Conservation (phyloP, 225 moss, liverwort and hornwort genomes). For the Pseudisothecium myosuroides region DNA sequence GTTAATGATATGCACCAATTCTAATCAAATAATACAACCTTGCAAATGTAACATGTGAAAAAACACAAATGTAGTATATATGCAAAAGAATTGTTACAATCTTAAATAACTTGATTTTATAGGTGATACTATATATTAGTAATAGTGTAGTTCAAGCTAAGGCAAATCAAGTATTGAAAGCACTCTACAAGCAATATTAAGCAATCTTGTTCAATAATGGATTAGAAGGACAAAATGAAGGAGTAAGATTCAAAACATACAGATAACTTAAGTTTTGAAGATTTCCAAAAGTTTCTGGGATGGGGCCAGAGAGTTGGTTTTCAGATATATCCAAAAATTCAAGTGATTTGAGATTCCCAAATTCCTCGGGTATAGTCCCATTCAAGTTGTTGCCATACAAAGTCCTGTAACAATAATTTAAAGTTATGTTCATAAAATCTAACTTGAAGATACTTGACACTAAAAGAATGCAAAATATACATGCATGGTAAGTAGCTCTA, state of each 20-base stretch:
- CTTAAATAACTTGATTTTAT: not conserved
- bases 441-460: too few species aligned
- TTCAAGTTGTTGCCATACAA: too few species aligned
- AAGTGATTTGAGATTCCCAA: too few species aligned
- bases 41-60: not conserved
- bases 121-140: not conserved
- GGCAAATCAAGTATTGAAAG: not conserved
- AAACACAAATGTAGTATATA: not conserved
- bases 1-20: not conserved
- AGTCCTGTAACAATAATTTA: too few species aligned
- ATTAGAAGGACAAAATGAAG: accelerated
- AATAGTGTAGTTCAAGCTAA: not conserved
- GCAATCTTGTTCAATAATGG: not conserved
- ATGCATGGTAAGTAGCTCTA: too few species aligned
- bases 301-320: not conserved
- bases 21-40: not conserved
- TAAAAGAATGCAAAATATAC: too few species aligned
- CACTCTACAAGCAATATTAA: not conserved
- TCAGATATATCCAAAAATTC: not conserved
- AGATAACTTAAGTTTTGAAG: not conserved
- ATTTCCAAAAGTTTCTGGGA: not conserved
- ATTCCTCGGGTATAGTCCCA: too few species aligned
- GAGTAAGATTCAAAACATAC: not conserved
- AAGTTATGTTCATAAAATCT: too few species aligned
- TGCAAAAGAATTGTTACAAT: not conserved